phyloP scores from a whole-genome alignment of 257 asterid species.

The Plantago elongata region DNA sequence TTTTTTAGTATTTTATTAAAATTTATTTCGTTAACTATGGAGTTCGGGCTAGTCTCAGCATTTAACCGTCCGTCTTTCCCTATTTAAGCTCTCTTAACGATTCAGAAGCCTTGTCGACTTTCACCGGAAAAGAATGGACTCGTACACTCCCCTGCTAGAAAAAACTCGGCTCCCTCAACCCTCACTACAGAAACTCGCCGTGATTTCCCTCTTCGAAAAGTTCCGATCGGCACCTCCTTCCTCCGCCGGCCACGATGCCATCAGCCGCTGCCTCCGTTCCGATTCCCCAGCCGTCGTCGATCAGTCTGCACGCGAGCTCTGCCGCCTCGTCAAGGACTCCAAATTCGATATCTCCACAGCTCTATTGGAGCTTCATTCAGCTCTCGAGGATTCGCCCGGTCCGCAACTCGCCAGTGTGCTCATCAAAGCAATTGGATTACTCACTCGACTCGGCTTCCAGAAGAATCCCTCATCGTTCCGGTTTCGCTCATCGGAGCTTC shows the following conservation, averaged over 20 bases:
- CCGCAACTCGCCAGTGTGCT: slow-evolving; percentile 41
- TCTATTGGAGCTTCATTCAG: slow-evolving; percentile 79
- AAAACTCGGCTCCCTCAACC: slow-evolving; percentile 79
- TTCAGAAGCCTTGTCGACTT: too few species aligned
- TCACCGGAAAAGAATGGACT: slow-evolving; percentile 30
- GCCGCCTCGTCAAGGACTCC: slow-evolving; percentile 80
- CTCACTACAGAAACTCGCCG: slow-evolving; percentile 78
- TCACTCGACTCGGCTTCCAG: slow-evolving; percentile 57
- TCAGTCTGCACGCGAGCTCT: slow-evolving; percentile 71
- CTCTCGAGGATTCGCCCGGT: slow-evolving; percentile 60
- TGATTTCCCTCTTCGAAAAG: slow-evolving; percentile 66
- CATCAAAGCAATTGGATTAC: slow-evolving; percentile 67
- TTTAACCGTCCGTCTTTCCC: too few species aligned
- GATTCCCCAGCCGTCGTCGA: slow-evolving; percentile 69
- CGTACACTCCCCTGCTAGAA: slow-evolving; percentile 53
- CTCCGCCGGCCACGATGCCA: slow-evolving; percentile 55
- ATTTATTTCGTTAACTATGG: too few species aligned
- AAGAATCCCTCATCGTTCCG: slow-evolving; percentile 42
- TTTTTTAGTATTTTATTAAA: too few species aligned
- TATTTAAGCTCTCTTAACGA: too few species aligned
- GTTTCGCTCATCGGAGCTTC: slow-evolving; percentile 49
- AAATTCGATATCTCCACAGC: slow-evolving; percentile 59
- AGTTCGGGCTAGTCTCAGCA: too few species aligned
- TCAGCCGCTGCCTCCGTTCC: slow-evolving; percentile 72
- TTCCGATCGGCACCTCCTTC: slow-evolving; percentile 68